phyloP scores from a whole-genome alignment of 2,329 filamentous ascomycete genomes.

The Lachnellula suecica region DNA sequence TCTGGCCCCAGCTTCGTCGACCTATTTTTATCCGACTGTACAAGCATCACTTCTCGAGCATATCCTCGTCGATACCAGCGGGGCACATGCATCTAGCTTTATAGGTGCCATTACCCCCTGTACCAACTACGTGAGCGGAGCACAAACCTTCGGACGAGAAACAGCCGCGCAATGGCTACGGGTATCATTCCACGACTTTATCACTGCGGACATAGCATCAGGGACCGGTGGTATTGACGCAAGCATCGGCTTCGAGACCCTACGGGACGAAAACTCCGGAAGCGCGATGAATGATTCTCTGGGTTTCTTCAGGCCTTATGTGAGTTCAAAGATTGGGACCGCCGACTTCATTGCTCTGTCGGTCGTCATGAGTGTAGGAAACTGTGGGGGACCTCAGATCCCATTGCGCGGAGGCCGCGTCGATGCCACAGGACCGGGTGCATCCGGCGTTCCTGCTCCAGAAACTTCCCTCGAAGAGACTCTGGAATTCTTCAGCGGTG shows the following conservation, averaged over 20 bases:
- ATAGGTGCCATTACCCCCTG: slow-evolving; percentile 57
- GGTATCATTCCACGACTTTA: slow-evolving; percentile 60
- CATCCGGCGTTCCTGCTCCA: slow-evolving; percentile 53
- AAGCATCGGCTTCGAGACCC: slow-evolving; percentile 58
- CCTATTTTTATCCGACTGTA: slow-evolving; percentile 21
- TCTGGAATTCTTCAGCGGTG: slow-evolving; percentile 50
- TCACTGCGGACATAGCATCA: slow-evolving; percentile 48
- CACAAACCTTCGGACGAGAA: slow-evolving; percentile 50
- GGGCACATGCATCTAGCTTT: slow-evolving; percentile 37
- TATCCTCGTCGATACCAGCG: slow-evolving; percentile 23
- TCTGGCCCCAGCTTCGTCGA: not conserved
- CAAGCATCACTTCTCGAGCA: slow-evolving; percentile 22
- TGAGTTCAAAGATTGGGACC: slow-evolving; percentile 15
- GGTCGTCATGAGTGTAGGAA: slow-evolving; percentile 53
- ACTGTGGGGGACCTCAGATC: slow-evolving; percentile 56
- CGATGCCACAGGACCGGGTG: slow-evolving; percentile 49
- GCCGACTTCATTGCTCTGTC: slow-evolving; percentile 49
- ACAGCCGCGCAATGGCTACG: slow-evolving; percentile 61
- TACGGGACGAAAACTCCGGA: slow-evolving; percentile 53
- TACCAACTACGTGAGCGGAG: slow-evolving; percentile 48
- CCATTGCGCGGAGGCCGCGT: slow-evolving; percentile 50
- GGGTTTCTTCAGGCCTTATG: slow-evolving; percentile 18
- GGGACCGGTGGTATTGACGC: slow-evolving; percentile 55
- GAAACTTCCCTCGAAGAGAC: slow-evolving; percentile 53
- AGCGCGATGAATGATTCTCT: slow-evolving; percentile 44